Evolutionary conservation across 805 yeast species (phyloP).

Genomic region (Suhomyces prunicola): DNA sequence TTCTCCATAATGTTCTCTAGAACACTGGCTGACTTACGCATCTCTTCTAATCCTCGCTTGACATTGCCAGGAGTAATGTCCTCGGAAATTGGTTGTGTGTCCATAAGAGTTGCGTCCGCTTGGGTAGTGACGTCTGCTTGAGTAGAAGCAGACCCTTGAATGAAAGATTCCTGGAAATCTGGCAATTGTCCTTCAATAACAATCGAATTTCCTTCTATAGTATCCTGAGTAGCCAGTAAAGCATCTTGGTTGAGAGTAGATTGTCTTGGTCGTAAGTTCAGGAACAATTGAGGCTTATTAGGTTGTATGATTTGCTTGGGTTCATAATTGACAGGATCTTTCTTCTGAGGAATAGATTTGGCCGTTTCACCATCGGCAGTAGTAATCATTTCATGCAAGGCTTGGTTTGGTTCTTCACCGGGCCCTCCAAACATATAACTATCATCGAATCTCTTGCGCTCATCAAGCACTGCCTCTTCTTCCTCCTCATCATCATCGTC

Average conservation of each 20-base stretch:
- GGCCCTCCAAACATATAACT: slow-evolving; percentile 28
- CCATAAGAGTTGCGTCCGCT: slow-evolving; percentile 5
- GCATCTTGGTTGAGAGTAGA: not conserved
- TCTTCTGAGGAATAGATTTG: not conserved
- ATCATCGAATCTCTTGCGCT: slow-evolving; percentile 21
- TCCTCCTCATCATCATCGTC: slow-evolving; percentile 15
- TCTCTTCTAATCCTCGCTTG: slow-evolving; percentile 19
- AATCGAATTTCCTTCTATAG: slow-evolving; percentile 6
- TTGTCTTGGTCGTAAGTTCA: slow-evolving; percentile 26
- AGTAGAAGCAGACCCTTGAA: slow-evolving; percentile 12
- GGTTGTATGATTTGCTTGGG: not conserved
- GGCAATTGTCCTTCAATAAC: slow-evolving; percentile 14
- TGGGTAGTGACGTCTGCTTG: slow-evolving; percentile 19
- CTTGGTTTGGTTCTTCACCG: slow-evolving; percentile 8
- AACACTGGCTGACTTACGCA: slow-evolving; percentile 12
- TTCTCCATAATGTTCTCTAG: slow-evolving; percentile 11
- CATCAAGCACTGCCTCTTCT: slow-evolving; percentile 8
- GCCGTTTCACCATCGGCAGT: slow-evolving; percentile 6
- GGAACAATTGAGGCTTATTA: slow-evolving; percentile 17
- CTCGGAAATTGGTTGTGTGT: slow-evolving; percentile 3
- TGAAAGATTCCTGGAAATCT: slow-evolving; percentile 18
- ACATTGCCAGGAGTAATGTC: slow-evolving; percentile 11
- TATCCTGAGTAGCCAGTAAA: slow-evolving; percentile 3
- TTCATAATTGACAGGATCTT: not conserved
- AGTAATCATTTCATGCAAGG: slow-evolving; percentile 12